These are phyloP conservation scores for Eimeria nieschulzi DNA, from an alignment of 169 alveolate genomes.

Conservation along the genomic window DNA sequence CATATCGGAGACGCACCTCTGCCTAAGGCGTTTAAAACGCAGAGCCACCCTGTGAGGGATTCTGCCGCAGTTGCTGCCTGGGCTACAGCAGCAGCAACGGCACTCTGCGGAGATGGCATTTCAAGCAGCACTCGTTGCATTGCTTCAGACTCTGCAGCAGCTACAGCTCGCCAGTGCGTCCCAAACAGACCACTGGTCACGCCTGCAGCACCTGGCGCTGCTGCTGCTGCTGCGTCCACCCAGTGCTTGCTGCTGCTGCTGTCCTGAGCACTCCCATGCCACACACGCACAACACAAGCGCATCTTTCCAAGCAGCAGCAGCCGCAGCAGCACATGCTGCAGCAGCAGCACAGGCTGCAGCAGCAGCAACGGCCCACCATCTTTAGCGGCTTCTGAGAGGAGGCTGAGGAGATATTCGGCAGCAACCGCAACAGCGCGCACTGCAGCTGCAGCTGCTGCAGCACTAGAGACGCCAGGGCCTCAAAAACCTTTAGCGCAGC, in stretches of 20 bases:
- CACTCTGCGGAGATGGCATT: neutral
- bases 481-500: neutral
- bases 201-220: neutral
- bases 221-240: slow-evolving; percentile 1
- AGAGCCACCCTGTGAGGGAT: slow-evolving; percentile 6
- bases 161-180: neutral
- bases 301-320: neutral
- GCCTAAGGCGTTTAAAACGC: neutral
- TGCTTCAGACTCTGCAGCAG: slow-evolving; percentile 7
- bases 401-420: neutral
- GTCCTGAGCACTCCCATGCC: neutral
- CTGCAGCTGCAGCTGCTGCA: slow-evolving; percentile 15
- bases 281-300: neutral
- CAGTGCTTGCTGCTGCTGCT: neutral
- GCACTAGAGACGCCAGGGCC: slow-evolving; percentile 3
- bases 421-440: slow-evolving; percentile 15
- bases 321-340: neutral
- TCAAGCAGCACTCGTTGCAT: neutral
- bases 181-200: slow-evolving; percentile 11
- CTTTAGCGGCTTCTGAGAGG: neutral
- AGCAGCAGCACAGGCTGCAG: slow-evolving; percentile 3
- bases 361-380: neutral
- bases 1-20: neutral
- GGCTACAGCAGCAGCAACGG: neutral
- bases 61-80: slow-evolving; percentile 22